Conservation (phyloP, 2,329 filamentous ascomycete species). For the Exophiala sideris region DNA sequence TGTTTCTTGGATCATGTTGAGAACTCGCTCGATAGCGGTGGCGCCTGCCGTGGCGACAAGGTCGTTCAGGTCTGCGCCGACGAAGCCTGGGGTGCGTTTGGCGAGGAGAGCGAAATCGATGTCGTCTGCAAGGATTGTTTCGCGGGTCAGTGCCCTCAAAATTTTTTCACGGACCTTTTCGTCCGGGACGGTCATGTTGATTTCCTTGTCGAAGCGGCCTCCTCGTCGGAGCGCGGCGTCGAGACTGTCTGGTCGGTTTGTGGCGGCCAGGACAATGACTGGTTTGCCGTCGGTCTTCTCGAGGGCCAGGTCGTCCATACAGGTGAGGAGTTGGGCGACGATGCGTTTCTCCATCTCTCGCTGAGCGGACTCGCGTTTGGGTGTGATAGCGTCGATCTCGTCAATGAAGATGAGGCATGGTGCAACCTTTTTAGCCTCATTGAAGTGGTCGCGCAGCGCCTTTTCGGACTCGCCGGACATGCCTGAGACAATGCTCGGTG, state of each 20-base stretch:
- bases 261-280: slow-evolving; percentile 87
- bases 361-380: slow-evolving; percentile 77
- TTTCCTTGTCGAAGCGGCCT: slow-evolving; percentile 76
- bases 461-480: slow-evolving; percentile 90
- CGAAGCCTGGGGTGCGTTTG: slow-evolving; percentile 84
- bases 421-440: slow-evolving; percentile 79
- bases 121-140: slow-evolving; percentile 62
- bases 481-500: slow-evolving; percentile 75
- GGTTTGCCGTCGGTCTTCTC: slow-evolving; percentile 70
- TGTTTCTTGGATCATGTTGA: slow-evolving; percentile 49
- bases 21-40: slow-evolving; percentile 60
- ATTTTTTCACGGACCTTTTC: slow-evolving; percentile 75
- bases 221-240: slow-evolving; percentile 72
- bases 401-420: slow-evolving; percentile 91
- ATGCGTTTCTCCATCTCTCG: slow-evolving; percentile 88
- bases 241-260: slow-evolving; percentile 80
- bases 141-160: slow-evolving; percentile 66
- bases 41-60: slow-evolving; percentile 63
- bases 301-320: slow-evolving; percentile 76
- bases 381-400: slow-evolving; percentile 86
- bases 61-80: slow-evolving; percentile 81
- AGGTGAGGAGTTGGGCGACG: slow-evolving; percentile 75
- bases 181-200: slow-evolving; percentile 84
- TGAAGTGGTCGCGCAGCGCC: slow-evolving; percentile 78
- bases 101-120: slow-evolving; percentile 73